Evolutionary conservation across 1,139 yeast species (phyloP).

Genomic region (Blastobotrys proliferans): DNA sequence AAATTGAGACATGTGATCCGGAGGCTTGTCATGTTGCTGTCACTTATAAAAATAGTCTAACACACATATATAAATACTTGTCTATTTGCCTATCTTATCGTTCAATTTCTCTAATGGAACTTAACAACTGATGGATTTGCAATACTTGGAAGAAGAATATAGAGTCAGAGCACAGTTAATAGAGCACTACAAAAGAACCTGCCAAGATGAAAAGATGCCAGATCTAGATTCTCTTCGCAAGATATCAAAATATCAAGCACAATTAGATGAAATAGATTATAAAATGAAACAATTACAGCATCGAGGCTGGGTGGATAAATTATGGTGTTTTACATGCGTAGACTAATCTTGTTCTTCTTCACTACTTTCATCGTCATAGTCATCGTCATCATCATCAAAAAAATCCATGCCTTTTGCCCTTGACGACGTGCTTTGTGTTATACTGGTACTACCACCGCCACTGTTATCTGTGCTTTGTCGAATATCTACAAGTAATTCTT

Average conservation of each 20-base stretch:
- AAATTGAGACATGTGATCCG: too few relatives aligned
- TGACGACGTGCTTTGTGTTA: background rate
- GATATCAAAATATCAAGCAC: slow-evolving; percentile 1
- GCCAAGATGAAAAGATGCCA: background rate
- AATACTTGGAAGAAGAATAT: slow-evolving; percentile 6
- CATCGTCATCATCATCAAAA: slow-evolving; percentile 12
- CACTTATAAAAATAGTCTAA: too few relatives aligned
- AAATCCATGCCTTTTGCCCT: slow-evolving; percentile 11
- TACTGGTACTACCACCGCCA: background rate
- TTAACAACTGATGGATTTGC: background rate
- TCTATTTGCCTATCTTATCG: too few relatives aligned
- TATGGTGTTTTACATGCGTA: background rate
- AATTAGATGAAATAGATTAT: background rate
- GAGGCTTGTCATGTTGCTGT: too few relatives aligned
- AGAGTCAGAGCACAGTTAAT: slow-evolving; percentile 1
- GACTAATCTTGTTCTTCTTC: slow-evolving; percentile 1
- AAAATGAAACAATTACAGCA: background rate
- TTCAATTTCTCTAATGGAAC: background rate
- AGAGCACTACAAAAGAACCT: slow-evolving; percentile 1
- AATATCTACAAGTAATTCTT: slow-evolving; percentile 24
- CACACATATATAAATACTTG: too few relatives aligned
- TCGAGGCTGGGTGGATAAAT: background rate
- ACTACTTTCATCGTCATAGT: slow-evolving; percentile 4
- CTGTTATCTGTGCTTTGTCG: slow-evolving; percentile 13
- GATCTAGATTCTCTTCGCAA: background rate